A percentile compares a stretch with the other conserved stretches of the same genome.
Conservation (phyloP, 1,284 basidiomycete genomes). For the Ganoderma sinense region DNA sequence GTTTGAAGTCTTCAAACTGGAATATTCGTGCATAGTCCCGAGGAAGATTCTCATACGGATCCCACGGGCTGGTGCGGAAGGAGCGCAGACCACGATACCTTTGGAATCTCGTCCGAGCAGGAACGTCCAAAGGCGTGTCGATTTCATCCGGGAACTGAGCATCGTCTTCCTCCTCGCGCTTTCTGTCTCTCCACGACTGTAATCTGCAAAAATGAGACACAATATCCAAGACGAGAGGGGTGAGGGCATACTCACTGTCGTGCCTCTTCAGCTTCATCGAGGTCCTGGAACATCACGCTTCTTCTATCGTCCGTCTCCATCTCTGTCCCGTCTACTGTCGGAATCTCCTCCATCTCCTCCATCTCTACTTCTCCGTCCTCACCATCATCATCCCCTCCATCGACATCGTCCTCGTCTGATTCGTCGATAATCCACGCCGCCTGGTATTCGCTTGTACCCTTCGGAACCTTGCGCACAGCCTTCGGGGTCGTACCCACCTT, state of each 20-base stretch:
- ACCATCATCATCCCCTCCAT: slow-evolving; percentile 45
- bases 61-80: slow-evolving; percentile 97
- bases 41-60: slow-evolving; percentile 96
- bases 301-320: slow-evolving; percentile 71
- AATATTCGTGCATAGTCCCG: slow-evolving; percentile 95
- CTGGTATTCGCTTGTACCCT: slow-evolving; percentile 93
- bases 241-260: slow-evolving; percentile 65
- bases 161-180: slow-evolving; percentile 81
- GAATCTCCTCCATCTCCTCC: slow-evolving; percentile 63
- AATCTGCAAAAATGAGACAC: slow-evolving; percentile 53
- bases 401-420: slow-evolving; percentile 71
- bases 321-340: slow-evolving; percentile 57
- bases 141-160: slow-evolving; percentile 94
- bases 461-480: slow-evolving; percentile 81
- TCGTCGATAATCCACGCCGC: slow-evolving; percentile 94
- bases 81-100: slow-evolving; percentile 92
- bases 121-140: slow-evolving; percentile 93
- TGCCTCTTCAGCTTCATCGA: slow-evolving; percentile 86
- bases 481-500: slow-evolving; percentile 74
- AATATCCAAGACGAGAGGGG: not conserved
- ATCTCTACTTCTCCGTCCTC: slow-evolving; percentile 53
- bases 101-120: slow-evolving; percentile 90
- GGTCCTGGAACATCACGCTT: slow-evolving; percentile 73
- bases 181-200: slow-evolving; percentile 70
- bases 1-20: slow-evolving; percentile 95